phyloP scores from a whole-genome alignment of 2,329 filamentous ascomycete genomes.

The Aspergillus brasiliensis region DNA sequence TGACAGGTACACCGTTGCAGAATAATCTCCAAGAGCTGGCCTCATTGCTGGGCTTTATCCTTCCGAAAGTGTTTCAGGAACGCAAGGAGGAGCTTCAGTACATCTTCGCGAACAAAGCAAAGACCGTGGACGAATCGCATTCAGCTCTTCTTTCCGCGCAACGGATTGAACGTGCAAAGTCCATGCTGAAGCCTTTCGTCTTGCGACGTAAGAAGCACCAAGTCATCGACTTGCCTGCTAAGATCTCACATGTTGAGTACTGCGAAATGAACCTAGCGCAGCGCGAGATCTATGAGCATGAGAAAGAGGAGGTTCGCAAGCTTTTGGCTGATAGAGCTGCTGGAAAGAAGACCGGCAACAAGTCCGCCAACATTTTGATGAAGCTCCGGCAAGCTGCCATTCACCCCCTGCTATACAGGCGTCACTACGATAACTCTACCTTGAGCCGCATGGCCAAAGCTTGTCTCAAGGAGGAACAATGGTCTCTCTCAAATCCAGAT shows the following conservation, averaged over 20 bases:
- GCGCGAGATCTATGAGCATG: conserved; percentile 69
- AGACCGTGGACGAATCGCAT: conserved; percentile 70
- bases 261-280: conserved; percentile 78
- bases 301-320: conserved; percentile 64
- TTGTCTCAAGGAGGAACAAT: conserved; percentile 69
- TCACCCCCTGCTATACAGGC: conserved; percentile 84
- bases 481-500: conserved; percentile 52
- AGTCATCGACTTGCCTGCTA: conserved; percentile 81
- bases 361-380: conserved; percentile 73
- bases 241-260: conserved; percentile 74
- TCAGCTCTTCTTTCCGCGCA: conserved; percentile 83
- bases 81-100: conserved; percentile 77
- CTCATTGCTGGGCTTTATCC: conserved; percentile 88
- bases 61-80: conserved; percentile 78
- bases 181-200: conserved; percentile 94
- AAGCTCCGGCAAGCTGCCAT: conserved; percentile 90
- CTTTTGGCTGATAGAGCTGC: conserved; percentile 61
- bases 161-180: conserved; percentile 81
- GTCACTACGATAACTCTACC: conserved; percentile 73
- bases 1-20: conserved; percentile 90
- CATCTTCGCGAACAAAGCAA: conserved; percentile 91
- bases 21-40: conserved; percentile 95
- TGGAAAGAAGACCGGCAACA: conserved; percentile 56
- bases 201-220: conserved; percentile 91
- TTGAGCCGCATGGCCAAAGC: conserved; percentile 77